Evolutionary conservation across 768 basidiomycete genomes (phyloP).

Genomic region (Leccinum pellstonianum): DNA sequence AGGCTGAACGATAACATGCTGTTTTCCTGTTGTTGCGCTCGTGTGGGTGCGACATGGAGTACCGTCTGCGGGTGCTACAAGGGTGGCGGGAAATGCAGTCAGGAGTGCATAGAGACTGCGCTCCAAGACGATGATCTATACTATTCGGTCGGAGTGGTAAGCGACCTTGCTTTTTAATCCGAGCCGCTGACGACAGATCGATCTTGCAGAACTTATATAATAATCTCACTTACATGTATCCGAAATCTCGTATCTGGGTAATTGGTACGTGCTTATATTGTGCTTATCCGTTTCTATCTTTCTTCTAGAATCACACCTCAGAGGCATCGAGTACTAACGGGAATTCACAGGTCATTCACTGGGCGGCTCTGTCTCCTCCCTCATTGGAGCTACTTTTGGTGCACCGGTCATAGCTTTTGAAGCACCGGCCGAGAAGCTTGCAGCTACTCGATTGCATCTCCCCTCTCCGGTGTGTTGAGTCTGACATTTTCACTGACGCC

Average conservation of each 20-base stretch:
- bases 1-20: conserved; percentile 95
- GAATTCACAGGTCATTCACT: conserved; percentile 60
- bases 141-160: conserved; percentile 80
- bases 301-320: not conserved
- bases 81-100: conserved; percentile 73
- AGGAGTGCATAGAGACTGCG: conserved; percentile 75
- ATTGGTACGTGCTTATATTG: conserved; percentile 49
- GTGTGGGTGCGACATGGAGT: conserved; percentile 92
- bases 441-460: conserved; percentile 79
- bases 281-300: conserved; percentile 9
- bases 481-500: not conserved
- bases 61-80: conserved; percentile 88
- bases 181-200: not conserved
- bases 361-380: conserved; percentile 81
- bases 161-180: conserved; percentile 23
- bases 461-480: conserved; percentile 67
- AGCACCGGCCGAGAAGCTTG: conserved; percentile 69
- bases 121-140: conserved; percentile 82
- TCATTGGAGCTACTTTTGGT: conserved; percentile 91
- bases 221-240: conserved; percentile 89
- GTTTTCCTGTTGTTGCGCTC: conserved; percentile 94
- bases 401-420: conserved; percentile 89
- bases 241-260: conserved; percentile 86
- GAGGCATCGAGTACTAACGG: not conserved
- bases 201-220: conserved; percentile 79